phyloP scores from a whole-genome alignment of 140 eudicot species.

The Ambrosia hybrid region DNA sequence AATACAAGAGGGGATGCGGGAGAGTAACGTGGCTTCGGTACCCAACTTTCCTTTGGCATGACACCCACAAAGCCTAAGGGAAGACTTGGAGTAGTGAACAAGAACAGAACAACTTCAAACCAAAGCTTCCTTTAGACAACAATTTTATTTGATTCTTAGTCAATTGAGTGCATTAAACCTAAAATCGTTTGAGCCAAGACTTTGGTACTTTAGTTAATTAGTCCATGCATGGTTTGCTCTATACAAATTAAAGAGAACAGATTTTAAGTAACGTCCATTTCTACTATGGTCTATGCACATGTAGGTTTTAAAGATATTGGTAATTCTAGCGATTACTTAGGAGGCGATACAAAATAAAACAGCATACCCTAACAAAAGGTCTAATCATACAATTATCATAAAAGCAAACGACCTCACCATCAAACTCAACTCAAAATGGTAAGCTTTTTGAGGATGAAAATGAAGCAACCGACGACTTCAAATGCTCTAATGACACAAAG shows the following conservation, averaged over 20 bases:
- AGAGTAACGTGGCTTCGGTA: too few relatives aligned
- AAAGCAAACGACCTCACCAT: not conserved
- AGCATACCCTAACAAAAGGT: constrained; percentile 14
- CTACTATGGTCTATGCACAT: constrained; percentile 17
- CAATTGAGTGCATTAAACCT: too few relatives aligned
- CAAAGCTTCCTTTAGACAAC: too few relatives aligned
- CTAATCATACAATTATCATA: constrained; percentile 8
- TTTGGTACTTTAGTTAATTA: not conserved
- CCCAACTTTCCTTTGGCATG: too few relatives aligned
- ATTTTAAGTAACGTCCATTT: constrained; percentile 9
- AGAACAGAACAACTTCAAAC: too few relatives aligned
- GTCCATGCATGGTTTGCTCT: not conserved
- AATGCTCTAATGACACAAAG: constrained; percentile 69
- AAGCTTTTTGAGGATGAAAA: constrained; percentile 81
- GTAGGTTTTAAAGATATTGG: constrained; percentile 9
- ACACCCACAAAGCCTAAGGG: too few relatives aligned
- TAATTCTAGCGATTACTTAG: constrained; percentile 15
- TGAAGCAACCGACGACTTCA: constrained; percentile 53
- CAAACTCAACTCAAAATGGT: constrained; percentile 57
- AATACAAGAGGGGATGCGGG: too few relatives aligned
- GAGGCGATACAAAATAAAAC: constrained; percentile 17
- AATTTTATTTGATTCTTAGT: too few relatives aligned
- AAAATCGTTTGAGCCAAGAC: not conserved
- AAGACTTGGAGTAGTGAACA: too few relatives aligned
- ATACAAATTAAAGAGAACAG: not conserved